Evolutionary conservation across 345 rosid species (phyloP).

Genomic region (Salix udensis): DNA sequence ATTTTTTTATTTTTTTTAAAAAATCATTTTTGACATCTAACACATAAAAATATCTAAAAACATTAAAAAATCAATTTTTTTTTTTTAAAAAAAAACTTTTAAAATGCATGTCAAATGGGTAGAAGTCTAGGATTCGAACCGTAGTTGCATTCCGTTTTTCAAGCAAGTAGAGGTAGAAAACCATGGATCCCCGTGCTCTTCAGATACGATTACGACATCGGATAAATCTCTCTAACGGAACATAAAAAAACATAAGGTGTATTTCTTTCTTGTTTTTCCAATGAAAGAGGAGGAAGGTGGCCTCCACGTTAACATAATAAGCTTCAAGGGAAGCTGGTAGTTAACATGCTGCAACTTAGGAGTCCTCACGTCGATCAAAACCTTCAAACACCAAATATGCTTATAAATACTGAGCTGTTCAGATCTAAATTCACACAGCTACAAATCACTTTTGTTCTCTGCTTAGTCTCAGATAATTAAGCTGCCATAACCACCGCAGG

Average conservation of each 20-base stretch:
- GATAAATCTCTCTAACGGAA: neutral
- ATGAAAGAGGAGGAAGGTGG: constrained; percentile 15
- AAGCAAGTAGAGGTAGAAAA: neutral
- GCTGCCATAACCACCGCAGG: constrained; percentile 1
- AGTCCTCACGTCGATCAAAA: constrained; percentile 34
- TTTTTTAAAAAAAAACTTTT: too few relatives aligned
- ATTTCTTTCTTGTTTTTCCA: neutral
- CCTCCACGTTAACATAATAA: constrained; percentile 25
- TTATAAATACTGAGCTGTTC: constrained; percentile 12
- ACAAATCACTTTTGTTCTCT: neutral
- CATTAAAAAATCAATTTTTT: too few relatives aligned
- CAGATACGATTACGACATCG: neutral
- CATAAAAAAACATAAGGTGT: neutral
- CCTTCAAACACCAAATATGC: neutral
- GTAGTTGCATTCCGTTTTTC: neutral
- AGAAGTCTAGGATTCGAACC: too few relatives aligned
- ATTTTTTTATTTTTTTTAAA: too few relatives aligned
- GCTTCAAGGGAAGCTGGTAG: neutral
- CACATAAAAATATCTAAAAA: too few relatives aligned
- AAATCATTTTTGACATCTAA: too few relatives aligned
- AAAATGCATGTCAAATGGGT: too few relatives aligned
- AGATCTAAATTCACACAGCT: neutral
- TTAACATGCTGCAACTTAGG: constrained; percentile 20
- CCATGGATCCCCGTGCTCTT: neutral
- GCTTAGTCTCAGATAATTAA: neutral